phyloP scores from a whole-genome alignment of 2,329 filamentous ascomycete genomes.

The Trichoderma sp. region DNA sequence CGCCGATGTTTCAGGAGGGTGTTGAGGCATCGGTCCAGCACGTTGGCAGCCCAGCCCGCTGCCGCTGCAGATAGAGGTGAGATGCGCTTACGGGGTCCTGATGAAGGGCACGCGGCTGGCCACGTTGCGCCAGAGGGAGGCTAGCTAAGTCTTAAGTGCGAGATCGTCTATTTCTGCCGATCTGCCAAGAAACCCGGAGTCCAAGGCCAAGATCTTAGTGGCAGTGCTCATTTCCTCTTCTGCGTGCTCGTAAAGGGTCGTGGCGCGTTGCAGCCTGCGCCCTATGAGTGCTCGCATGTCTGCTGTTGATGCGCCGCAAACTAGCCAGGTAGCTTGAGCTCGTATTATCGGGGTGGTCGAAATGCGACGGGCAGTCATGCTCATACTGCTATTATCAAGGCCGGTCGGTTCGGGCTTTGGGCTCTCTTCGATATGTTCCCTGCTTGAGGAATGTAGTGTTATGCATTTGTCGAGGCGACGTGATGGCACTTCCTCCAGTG shows the following conservation, averaged over 20 bases:
- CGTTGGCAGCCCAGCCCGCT: not conserved
- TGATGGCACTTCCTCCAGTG: no score
- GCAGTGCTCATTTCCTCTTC: not conserved
- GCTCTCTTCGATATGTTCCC: slow-evolving; percentile 14
- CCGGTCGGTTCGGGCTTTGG: not conserved
- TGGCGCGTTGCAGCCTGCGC: not conserved
- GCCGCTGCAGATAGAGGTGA: not conserved
- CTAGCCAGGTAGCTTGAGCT: slow-evolving; percentile 4
- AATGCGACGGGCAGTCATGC: slow-evolving; percentile 10
- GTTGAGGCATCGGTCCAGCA: not conserved
- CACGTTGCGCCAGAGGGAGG: slow-evolving; percentile 7
- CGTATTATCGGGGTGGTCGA: slow-evolving; percentile 3
- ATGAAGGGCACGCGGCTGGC: not conserved
- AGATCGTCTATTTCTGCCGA: slow-evolving; percentile 18
- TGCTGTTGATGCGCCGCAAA: not conserved
- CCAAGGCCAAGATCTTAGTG: slow-evolving; percentile 5
- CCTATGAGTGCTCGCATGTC: not conserved
- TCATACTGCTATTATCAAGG: not conserved
- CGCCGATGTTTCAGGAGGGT: slow-evolving; percentile 12
- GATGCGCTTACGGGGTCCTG: slow-evolving; percentile 18
- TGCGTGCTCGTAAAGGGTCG: not conserved
- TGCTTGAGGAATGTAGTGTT: not conserved
- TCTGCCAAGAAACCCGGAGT: slow-evolving; percentile 19
- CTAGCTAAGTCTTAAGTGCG: slow-evolving; percentile 21
- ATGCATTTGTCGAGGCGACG: no score